A percentile compares a stretch with the other conserved stretches of the same genome.
phyloP scores from a whole-genome alignment of 768 basidiomycete species.

The Naganishia antarctica region DNA sequence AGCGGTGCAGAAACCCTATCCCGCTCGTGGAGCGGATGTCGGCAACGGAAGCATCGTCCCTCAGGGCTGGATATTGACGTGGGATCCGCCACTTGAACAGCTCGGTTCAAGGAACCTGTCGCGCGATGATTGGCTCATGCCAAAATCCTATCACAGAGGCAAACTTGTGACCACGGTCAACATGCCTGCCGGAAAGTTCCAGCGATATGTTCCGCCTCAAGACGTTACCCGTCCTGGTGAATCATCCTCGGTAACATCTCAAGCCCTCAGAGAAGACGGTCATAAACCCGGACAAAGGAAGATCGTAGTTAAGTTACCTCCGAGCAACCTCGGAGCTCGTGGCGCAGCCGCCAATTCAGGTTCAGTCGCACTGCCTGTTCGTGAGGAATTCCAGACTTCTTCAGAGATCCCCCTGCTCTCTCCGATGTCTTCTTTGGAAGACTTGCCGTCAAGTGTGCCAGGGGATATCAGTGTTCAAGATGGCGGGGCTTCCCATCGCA shows the following conservation, averaged over 20 bases:
- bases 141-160: constrained; percentile 31
- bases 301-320: constrained; percentile 25
- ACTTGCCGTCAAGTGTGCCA: not conserved
- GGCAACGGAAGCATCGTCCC: constrained; percentile 1
- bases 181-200: constrained; percentile 35
- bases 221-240: not conserved
- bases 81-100: constrained; percentile 40
- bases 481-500: not conserved
- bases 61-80: constrained; percentile 38
- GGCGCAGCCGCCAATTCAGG: not conserved
- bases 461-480: not conserved
- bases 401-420: constrained; percentile 17
- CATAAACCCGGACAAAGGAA: not conserved
- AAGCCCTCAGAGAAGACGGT: not conserved
- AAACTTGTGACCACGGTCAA: constrained; percentile 34
- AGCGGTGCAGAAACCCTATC: constrained; percentile 22
- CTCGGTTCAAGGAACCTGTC: constrained; percentile 39
- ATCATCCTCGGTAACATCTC: constrained; percentile 8
- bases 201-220: constrained; percentile 29
- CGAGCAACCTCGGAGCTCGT: not conserved
- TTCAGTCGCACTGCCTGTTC: not conserved
- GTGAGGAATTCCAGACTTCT: constrained; percentile 20
- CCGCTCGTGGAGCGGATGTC: constrained; percentile 16
- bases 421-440: constrained; percentile 12
- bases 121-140: constrained; percentile 43